Conservation (phyloP, 371 early-diverging fungal species). For the Dichotomocladium elegans region DNA sequence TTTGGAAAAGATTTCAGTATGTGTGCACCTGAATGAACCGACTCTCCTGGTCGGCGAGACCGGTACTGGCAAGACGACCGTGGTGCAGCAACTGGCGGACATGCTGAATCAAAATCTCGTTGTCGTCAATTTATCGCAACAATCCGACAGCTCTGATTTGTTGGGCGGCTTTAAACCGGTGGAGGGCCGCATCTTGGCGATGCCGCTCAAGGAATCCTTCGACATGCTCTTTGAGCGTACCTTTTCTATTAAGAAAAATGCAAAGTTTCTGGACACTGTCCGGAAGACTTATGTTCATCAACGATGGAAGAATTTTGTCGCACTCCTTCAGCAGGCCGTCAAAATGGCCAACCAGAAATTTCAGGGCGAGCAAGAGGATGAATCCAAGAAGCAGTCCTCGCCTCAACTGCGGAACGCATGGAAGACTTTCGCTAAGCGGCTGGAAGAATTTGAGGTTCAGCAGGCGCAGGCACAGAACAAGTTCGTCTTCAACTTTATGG, state of each 20-base stretch:
- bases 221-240: conserved; percentile 82
- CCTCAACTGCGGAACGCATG: conserved; percentile 55
- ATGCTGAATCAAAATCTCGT: conserved; percentile 74
- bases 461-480: conserved; percentile 72
- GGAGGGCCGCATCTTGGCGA: conserved; percentile 77
- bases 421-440: conserved; percentile 56
- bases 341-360: conserved; percentile 75
- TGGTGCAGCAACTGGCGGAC: conserved; percentile 93
- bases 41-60: conserved; percentile 98
- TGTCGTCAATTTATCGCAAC: conserved; percentile 97
- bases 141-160: conserved; percentile 96
- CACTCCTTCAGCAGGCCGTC: conserved; percentile 66
- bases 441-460: conserved; percentile 68
- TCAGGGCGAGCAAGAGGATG: conserved; percentile 30
- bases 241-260: conserved; percentile 85
- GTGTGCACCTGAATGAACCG: conserved; percentile 82
- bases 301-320: conserved; percentile 81
- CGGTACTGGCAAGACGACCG: conserved; percentile 99
- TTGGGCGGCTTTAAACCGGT: conserved; percentile 98
- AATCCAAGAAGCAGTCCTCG: conserved; percentile 26
- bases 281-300: conserved; percentile 64
- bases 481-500: conserved; percentile 91
- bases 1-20: conserved; percentile 83
- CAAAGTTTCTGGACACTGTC: conserved; percentile 77
- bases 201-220: conserved; percentile 82